Evolutionary conservation across 345 rosid species (phyloP).

Genomic region (Noccaea caerulescens): DNA sequence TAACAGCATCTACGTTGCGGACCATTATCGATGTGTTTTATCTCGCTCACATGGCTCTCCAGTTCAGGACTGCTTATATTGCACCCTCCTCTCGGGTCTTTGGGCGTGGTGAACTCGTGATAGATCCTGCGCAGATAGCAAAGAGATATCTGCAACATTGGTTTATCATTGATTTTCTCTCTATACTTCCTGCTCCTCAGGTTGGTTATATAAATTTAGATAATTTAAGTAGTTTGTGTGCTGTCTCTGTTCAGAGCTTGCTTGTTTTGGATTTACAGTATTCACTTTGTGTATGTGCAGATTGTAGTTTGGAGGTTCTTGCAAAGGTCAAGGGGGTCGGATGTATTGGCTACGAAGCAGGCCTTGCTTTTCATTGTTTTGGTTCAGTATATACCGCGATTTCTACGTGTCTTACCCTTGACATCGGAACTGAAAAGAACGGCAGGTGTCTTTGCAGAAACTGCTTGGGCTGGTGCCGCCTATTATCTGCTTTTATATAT

Average conservation of each 20-base stretch:
- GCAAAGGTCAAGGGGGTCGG: slow-evolving; percentile 68
- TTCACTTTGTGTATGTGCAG: slow-evolving; percentile 49
- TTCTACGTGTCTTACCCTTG: slow-evolving; percentile 67
- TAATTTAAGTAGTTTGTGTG: slow-evolving; percentile 12
- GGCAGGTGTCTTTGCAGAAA: slow-evolving; percentile 90
- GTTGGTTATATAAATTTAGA: slow-evolving; percentile 44
- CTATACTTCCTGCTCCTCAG: slow-evolving; percentile 90
- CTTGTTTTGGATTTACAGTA: slow-evolving; percentile 20
- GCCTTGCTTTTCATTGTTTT: slow-evolving; percentile 72
- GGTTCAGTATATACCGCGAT: slow-evolving; percentile 77
- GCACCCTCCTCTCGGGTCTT: slow-evolving; percentile 96
- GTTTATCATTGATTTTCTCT: slow-evolving; percentile 84
- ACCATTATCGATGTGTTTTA: slow-evolving; percentile 77
- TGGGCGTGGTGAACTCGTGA: slow-evolving; percentile 96
- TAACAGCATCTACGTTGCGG: slow-evolving; percentile 71
- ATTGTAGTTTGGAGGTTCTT: slow-evolving; percentile 93
- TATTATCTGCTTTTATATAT: slow-evolving; percentile 81
- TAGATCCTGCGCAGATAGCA: slow-evolving; percentile 86
- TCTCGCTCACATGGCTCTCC: slow-evolving; percentile 87
- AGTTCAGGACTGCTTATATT: slow-evolving; percentile 92
- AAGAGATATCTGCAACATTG: slow-evolving; percentile 72
- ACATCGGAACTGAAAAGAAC: slow-evolving; percentile 89
- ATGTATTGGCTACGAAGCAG: slow-evolving; percentile 75
- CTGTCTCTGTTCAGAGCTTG: not conserved
- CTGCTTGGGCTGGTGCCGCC: slow-evolving; percentile 98